Conservation (phyloP, 2,329 filamentous ascomycete genomes). For the Pestalotiopsis sp. region DNA sequence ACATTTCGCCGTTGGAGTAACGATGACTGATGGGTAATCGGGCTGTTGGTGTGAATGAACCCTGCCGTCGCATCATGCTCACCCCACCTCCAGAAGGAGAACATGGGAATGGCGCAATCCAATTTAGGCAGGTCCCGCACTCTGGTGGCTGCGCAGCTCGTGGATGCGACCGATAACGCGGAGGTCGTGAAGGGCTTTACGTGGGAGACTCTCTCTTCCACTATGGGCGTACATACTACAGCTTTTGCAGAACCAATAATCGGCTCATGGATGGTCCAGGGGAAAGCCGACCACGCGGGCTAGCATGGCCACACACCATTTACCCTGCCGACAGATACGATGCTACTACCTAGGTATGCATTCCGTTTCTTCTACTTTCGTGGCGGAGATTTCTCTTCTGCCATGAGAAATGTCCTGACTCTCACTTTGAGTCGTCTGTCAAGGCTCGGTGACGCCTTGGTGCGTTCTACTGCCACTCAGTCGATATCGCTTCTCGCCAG, state of each 20-base stretch:
- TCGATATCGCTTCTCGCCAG: neutral
- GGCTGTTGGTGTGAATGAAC: neutral
- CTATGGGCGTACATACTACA: neutral
- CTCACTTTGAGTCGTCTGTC: neutral
- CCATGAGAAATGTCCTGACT: neutral
- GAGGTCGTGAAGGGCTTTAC: neutral
- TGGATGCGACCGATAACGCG: conserved; percentile 9
- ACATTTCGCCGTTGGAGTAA: neutral
- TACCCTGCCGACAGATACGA: neutral
- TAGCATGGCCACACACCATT: neutral
- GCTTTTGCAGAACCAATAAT: neutral
- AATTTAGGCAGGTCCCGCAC: conserved; percentile 27
- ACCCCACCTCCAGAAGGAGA: conserved; percentile 10
- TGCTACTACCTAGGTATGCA: neutral
- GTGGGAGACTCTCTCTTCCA: neutral
- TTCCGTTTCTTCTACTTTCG: neutral
- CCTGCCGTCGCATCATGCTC: conserved; percentile 10
- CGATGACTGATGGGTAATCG: neutral
- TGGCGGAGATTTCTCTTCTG: neutral
- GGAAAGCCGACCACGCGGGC: conserved; percentile 1
- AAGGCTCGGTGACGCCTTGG: neutral
- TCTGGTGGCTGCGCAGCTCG: conserved; percentile 20
- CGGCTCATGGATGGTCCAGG: neutral
- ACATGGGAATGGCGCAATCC: conserved; percentile 16
- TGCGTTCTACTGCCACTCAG: neutral